Conservation (phyloP, 495 filamentous ascomycete species). For the Neurospora pannonica region DNA sequence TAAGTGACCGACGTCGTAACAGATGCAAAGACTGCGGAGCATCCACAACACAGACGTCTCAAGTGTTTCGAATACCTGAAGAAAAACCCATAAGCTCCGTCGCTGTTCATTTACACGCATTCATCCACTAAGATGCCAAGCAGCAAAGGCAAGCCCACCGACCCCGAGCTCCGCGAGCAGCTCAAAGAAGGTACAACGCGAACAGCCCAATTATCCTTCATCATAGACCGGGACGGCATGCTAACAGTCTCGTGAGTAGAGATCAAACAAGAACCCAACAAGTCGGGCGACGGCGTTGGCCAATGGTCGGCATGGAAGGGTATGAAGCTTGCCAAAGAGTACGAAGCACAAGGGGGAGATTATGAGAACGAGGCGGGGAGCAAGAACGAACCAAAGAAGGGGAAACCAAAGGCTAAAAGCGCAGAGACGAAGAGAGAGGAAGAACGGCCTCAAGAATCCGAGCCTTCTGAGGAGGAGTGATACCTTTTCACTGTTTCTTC, state of each 20-base stretch:
- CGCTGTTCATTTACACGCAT: background rate
- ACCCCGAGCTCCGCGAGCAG: constrained; percentile 41
- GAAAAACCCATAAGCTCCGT: background rate
- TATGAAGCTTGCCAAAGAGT: constrained; percentile 44
- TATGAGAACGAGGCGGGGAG: constrained; percentile 44
- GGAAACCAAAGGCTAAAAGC: constrained; percentile 33
- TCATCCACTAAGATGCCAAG: constrained; percentile 9
- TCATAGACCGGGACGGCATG: background rate
- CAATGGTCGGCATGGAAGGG: constrained; percentile 52
- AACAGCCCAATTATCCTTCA: background rate
- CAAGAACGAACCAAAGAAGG: constrained; percentile 43
- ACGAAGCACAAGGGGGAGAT: constrained; percentile 41
- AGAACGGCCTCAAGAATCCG: background rate
- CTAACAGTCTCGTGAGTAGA: constrained; percentile 17
- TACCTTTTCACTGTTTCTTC: background rate
- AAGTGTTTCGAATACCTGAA: background rate
- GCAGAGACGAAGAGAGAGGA: constrained; percentile 16
- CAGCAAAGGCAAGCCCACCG: constrained; percentile 44
- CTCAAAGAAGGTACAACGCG: constrained; percentile 31
- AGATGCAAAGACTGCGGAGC: background rate
- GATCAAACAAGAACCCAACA: constrained; percentile 43
- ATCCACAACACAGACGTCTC: background rate
- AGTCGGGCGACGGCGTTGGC: constrained; percentile 44
- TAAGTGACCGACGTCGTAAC: background rate
- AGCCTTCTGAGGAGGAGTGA: constrained; percentile 4